Percentiles rank a stretch among this genome's conserved stretches.
phyloP scores from a whole-genome alignment of 2,329 filamentous ascomycete species.

The Colletotrichum sp. region DNA sequence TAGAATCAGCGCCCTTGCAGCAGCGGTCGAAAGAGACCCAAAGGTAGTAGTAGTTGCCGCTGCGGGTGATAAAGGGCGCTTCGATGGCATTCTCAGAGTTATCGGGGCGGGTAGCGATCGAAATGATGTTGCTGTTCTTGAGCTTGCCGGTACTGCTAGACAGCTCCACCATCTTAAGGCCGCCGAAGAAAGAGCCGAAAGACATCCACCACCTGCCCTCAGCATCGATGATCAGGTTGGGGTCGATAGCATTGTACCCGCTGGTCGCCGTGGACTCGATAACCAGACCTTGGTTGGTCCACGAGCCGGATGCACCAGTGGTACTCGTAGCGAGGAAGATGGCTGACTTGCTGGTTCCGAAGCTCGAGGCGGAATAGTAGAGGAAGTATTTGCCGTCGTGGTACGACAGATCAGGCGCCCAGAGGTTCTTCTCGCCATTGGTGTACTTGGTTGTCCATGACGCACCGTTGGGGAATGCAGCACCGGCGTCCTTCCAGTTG shows the following conservation, averaged over 20 bases:
- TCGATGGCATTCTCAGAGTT: conserved; percentile 28
- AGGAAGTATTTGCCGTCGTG: conserved; percentile 33
- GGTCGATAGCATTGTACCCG: conserved; percentile 34
- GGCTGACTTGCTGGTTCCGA: conserved; percentile 30
- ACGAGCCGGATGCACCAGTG: conserved; percentile 32
- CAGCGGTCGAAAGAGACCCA: conserved; percentile 36
- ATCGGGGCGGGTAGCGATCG: conserved; percentile 27
- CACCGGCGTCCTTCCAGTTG: conserved; percentile 30
- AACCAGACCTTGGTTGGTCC: conserved; percentile 33
- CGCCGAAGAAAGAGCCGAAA: conserved; percentile 35
- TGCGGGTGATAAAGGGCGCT: conserved; percentile 32
- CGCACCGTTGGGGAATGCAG: conserved; percentile 33
- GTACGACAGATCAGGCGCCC: conserved; percentile 60
- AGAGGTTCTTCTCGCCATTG: conserved; percentile 33
- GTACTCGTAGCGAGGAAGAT: conserved; percentile 35
- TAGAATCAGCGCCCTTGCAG: conserved; percentile 32
- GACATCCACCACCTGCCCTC: conserved; percentile 34
- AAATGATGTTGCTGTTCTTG: conserved; percentile 23
- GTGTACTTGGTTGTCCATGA: conserved; percentile 35
- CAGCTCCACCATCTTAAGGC: conserved; percentile 33
- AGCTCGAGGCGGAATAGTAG: conserved; percentile 36
- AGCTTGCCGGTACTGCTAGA: conserved; percentile 28
- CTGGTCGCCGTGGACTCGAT: conserved; percentile 25
- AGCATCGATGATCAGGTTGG: conserved; percentile 31
- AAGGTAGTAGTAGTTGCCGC: conserved; percentile 34